These are phyloP conservation scores for Suillus plorans DNA, from an alignment of 768 basidiomycete species.

Conservation along the genomic window DNA sequence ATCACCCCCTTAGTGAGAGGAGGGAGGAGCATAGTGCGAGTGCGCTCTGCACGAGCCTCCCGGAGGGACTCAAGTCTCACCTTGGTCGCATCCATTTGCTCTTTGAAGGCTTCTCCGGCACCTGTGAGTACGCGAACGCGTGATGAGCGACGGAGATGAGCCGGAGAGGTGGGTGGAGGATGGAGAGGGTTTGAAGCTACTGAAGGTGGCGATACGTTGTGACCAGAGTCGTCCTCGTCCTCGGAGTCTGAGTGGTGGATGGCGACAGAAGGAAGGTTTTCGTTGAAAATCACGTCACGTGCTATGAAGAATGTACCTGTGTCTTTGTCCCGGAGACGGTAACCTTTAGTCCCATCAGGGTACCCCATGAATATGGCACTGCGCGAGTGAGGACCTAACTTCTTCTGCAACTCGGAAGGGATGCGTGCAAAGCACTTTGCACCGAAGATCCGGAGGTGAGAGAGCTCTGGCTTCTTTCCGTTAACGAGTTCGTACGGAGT, in stretches of 20 bases:
- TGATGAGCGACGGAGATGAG: too few relatives aligned
- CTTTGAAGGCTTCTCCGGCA: too few relatives aligned
- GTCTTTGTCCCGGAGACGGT: conserved; percentile 5
- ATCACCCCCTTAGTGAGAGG: too few relatives aligned
- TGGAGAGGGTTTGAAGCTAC: too few relatives aligned
- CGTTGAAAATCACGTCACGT: conserved; percentile 3
- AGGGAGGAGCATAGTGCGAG: too few relatives aligned
- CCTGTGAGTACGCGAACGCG: too few relatives aligned
- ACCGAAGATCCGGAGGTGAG: conserved; percentile 14
- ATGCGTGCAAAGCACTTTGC: conserved; percentile 12
- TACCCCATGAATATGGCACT: conserved; percentile 8
- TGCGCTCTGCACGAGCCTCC: too few relatives aligned
- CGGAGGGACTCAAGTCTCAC: too few relatives aligned
- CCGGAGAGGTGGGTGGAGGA: too few relatives aligned
- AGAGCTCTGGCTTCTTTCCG: conserved; percentile 6
- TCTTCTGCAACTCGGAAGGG: background rate
- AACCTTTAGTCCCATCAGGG: conserved; percentile 7
- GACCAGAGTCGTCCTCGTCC: too few relatives aligned
- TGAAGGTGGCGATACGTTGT: too few relatives aligned
- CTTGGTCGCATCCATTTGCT: too few relatives aligned
- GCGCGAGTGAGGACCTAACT: conserved; percentile 12
- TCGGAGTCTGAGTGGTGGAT: background rate
- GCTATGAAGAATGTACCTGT: conserved; percentile 10
- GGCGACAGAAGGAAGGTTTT: background rate
- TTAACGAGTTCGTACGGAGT: conserved; percentile 4